Evolutionary conservation across 768 basidiomycete genomes (phyloP).

Genomic region (Suillus brevipes): DNA sequence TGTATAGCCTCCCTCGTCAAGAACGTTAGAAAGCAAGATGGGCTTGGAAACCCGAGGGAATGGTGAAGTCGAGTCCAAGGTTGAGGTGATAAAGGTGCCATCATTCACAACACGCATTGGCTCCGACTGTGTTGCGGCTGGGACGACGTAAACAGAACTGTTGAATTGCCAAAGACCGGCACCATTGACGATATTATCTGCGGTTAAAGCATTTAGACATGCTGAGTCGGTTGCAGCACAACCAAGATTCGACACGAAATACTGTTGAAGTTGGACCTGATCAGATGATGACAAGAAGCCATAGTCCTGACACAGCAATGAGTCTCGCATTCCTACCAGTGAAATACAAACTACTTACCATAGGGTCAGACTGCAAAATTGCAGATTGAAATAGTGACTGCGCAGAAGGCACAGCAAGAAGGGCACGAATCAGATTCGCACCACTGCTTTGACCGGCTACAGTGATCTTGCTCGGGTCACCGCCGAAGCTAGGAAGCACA

Average conservation of each 20-base stretch:
- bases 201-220: slow-evolving; percentile 53
- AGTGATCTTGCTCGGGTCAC: slow-evolving; percentile 63
- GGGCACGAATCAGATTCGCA: slow-evolving; percentile 72
- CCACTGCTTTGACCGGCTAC: slow-evolving; percentile 85
- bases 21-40: slow-evolving; percentile 68
- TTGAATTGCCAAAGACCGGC: slow-evolving; percentile 49
- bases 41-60: slow-evolving; percentile 66
- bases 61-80: slow-evolving; percentile 58
- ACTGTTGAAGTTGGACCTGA: slow-evolving; percentile 53
- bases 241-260: slow-evolving; percentile 48
- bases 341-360: slow-evolving; percentile 46
- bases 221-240: slow-evolving; percentile 46
- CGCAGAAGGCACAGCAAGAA: slow-evolving; percentile 73
- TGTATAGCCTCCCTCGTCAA: slow-evolving; percentile 69
- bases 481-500: slow-evolving; percentile 64
- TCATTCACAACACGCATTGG: slow-evolving; percentile 72
- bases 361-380: slow-evolving; percentile 85
- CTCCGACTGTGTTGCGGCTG: slow-evolving; percentile 44
- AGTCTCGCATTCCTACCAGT: neutral
- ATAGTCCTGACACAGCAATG: slow-evolving; percentile 51
- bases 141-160: slow-evolving; percentile 45
- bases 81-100: slow-evolving; percentile 65
- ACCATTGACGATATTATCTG: slow-evolving; percentile 48
- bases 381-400: slow-evolving; percentile 71
- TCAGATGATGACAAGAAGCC: slow-evolving; percentile 61